These are phyloP conservation scores for Gaertneriomyces sp. DNA, from an alignment of 192 early-diverging fungal genomes.

Conservation along the genomic window DNA sequence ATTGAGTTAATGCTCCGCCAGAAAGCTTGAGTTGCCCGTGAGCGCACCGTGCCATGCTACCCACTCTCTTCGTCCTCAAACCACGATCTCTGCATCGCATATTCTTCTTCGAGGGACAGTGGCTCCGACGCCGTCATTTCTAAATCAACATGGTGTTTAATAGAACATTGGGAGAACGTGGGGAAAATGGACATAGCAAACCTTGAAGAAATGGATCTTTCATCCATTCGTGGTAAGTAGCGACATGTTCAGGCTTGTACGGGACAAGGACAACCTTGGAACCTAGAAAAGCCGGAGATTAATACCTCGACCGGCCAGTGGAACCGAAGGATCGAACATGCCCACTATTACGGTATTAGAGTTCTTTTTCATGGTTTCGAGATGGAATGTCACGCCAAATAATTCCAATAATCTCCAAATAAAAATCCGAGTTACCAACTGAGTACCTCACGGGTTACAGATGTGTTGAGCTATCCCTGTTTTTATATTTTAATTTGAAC, in stretches of 20 bases:
- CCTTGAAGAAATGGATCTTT: slow-evolving; percentile 80
- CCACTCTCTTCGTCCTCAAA: slow-evolving; percentile 73
- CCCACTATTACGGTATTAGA: too few species aligned
- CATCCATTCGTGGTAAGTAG: slow-evolving; percentile 94
- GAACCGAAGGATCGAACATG: too few species aligned
- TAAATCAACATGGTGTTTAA: slow-evolving; percentile 16
- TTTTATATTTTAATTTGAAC: too few species aligned
- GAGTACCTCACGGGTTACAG: too few species aligned
- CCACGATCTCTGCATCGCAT: slow-evolving; percentile 92
- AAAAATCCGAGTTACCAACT: too few species aligned
- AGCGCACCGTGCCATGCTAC: slow-evolving; percentile 5
- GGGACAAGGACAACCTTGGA: slow-evolving; percentile 71
- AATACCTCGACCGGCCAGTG: too few species aligned
- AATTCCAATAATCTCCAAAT: too few species aligned
- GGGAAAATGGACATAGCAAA: slow-evolving; percentile 18
- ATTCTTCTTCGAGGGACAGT: slow-evolving; percentile 87
- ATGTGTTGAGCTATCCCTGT: too few species aligned
- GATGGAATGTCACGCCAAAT: too few species aligned
- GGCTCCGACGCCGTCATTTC: slow-evolving; percentile 97
- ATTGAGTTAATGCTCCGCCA: too few species aligned
- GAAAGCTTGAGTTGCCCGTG: too few species aligned
- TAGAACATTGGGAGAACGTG: neutral
- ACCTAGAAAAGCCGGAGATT: slow-evolving; percentile 24
- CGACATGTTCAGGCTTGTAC: slow-evolving; percentile 81
- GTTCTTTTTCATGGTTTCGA: too few species aligned